Percentiles rank a stretch among this genome's conserved stretches.
phyloP scores from a whole-genome alignment of 202 grass and related monocot genomes.

The Carex arenaria region DNA sequence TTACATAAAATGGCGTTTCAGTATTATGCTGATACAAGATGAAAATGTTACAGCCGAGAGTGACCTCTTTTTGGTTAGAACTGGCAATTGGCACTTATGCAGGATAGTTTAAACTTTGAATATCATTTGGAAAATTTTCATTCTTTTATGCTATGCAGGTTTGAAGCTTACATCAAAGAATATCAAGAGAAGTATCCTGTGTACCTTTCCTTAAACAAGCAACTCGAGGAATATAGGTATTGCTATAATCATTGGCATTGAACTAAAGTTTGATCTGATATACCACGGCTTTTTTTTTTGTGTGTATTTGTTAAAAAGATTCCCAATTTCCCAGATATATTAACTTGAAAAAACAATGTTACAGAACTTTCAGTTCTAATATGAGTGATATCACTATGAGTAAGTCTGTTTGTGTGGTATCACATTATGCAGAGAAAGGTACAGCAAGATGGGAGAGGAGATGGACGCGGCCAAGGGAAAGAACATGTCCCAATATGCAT shows the following conservation, averaged over 20 bases:
- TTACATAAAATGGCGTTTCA: neutral
- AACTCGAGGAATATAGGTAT: constrained; percentile 78
- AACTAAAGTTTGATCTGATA: neutral
- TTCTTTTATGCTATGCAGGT: constrained; percentile 53
- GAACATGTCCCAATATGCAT: constrained; percentile 54
- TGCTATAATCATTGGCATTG: neutral
- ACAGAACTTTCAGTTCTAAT: neutral
- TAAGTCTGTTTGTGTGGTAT: neutral
- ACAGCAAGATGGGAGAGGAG: constrained; percentile 57
- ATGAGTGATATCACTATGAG: neutral
- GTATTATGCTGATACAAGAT: neutral
- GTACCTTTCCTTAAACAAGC: constrained; percentile 59
- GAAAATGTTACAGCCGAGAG: neutral
- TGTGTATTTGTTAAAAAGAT: neutral
- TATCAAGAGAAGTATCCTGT: constrained; percentile 75
- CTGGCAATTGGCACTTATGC: neutral
- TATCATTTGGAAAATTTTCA: constrained; percentile 13
- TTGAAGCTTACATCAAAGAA: constrained; percentile 77
- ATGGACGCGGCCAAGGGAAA: constrained; percentile 57
- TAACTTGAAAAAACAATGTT: neutral
- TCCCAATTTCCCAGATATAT: constrained; percentile 20
- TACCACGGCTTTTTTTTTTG: neutral
- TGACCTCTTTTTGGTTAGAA: neutral
- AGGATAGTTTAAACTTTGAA: neutral
- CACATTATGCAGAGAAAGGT: constrained; percentile 56